Evolutionary conservation across 1,284 basidiomycete species (phyloP).

Genomic region (Schizophyllum amplum): DNA sequence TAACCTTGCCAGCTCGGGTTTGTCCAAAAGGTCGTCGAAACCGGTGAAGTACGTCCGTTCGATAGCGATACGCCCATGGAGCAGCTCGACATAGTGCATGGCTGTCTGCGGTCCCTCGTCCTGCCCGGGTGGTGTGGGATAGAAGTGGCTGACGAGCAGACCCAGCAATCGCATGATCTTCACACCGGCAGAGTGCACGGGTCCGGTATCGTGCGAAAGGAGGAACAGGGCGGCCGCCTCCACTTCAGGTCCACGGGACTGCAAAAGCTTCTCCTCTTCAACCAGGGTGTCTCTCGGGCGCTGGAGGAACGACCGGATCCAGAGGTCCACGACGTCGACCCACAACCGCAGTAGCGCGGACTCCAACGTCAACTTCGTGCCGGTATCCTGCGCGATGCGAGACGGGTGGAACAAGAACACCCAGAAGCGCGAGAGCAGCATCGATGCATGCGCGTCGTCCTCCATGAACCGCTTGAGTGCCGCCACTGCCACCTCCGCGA

Average conservation of each 20-base stretch:
- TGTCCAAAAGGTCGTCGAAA: constrained; percentile 58
- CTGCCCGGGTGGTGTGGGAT: constrained; percentile 21
- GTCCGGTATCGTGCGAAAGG: constrained; percentile 52
- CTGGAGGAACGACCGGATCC: constrained; percentile 44
- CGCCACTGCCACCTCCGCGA: constrained; percentile 62
- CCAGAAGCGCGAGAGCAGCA: constrained; percentile 65
- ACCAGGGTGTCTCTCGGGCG: constrained; percentile 29
- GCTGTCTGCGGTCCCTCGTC: constrained; percentile 18
- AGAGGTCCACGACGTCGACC: constrained; percentile 66
- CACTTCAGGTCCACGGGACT: constrained; percentile 34
- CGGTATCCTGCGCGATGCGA: constrained; percentile 60
- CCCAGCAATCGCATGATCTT: constrained; percentile 51
- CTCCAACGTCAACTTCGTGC: constrained; percentile 45
- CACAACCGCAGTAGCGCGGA: constrained; percentile 68
- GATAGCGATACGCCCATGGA: constrained; percentile 35
- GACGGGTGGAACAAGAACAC: constrained; percentile 73
- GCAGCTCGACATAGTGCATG: constrained; percentile 38
- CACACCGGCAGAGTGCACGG: constrained; percentile 49
- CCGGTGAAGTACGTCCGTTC: constrained; percentile 46
- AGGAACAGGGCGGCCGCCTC: constrained; percentile 76
- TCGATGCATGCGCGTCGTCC: constrained; percentile 48
- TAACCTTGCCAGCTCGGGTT: constrained; percentile 47
- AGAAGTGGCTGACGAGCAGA: constrained; percentile 35
- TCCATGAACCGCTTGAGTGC: constrained; percentile 72
- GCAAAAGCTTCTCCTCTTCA: constrained; percentile 25